Conservation (phyloP, 139 green algal species). For the Ettlia oleoabundans region DNA sequence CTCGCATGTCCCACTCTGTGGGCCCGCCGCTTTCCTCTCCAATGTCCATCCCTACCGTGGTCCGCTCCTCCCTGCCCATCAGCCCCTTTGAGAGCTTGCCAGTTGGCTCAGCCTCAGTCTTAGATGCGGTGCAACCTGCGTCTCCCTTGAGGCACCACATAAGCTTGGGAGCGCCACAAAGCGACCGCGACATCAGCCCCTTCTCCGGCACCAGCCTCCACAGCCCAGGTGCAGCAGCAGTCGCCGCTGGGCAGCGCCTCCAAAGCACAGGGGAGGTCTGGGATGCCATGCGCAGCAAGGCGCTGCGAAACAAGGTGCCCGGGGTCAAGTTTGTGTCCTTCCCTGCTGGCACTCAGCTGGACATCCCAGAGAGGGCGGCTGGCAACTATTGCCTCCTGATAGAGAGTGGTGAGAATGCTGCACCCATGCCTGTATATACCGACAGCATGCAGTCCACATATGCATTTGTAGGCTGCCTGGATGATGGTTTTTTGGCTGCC, state of each 20-base stretch:
- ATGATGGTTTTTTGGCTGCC: no score
- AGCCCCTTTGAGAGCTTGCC: constrained; percentile 15
- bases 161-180: no score
- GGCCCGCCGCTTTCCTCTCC: background rate
- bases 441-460: no score
- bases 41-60: background rate
- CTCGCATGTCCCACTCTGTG: no score
- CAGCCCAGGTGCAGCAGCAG: background rate
- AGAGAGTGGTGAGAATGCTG: constrained; percentile 21
- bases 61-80: background rate
- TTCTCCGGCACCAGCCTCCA: background rate
- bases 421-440: no score
- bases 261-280: constrained; percentile 11
- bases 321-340: constrained; percentile 17
- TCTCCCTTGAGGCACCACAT: background rate
- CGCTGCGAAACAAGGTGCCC: background rate
- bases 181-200: no score
- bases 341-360: background rate
- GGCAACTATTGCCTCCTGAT: constrained; percentile 24
- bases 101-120: background rate
- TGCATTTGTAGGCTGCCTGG: no score
- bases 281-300: background rate
- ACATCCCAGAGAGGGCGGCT: background rate
- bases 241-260: no score
- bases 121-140: background rate